phyloP scores from a whole-genome alignment of 129 eudicot species.

The Flaveria sonorensis region DNA sequence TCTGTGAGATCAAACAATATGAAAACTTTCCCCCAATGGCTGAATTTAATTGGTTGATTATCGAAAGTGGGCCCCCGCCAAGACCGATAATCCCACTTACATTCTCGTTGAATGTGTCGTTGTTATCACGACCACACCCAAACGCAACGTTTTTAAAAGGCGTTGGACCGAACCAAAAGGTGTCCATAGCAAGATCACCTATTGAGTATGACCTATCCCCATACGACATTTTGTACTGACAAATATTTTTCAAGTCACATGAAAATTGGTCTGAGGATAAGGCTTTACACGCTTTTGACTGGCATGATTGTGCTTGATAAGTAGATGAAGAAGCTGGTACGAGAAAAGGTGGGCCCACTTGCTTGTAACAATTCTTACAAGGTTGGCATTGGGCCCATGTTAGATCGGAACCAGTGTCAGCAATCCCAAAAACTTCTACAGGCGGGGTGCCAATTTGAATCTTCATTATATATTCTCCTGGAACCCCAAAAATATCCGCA shows the following conservation, averaged over 20 bases:
- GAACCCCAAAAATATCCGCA: conserved; percentile 14
- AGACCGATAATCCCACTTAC: conserved; percentile 69
- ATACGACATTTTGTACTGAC: conserved; percentile 38
- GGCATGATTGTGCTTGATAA: conserved; percentile 45
- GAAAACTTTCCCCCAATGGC: conserved; percentile 52
- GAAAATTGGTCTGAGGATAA: neutral
- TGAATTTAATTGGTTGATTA: conserved; percentile 40
- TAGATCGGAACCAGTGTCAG: conserved; percentile 74
- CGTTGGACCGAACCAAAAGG: conserved; percentile 38
- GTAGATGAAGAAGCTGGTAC: conserved; percentile 45
- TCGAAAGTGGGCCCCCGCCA: conserved; percentile 63
- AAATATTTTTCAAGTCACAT: conserved; percentile 24
- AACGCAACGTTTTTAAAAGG: conserved; percentile 43
- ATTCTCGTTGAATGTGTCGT: conserved; percentile 29
- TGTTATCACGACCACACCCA: conserved; percentile 63
- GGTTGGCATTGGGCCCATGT: conserved; percentile 72
- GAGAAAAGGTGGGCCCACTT: conserved; percentile 49
- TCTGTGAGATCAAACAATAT: conserved; percentile 51
- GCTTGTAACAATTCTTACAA: conserved; percentile 55
- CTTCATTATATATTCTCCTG: conserved; percentile 60
- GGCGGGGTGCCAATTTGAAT: conserved; percentile 73
- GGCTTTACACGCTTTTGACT: conserved; percentile 38
- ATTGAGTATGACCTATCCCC: conserved; percentile 47
- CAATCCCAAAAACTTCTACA: conserved; percentile 34
- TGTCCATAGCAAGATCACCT: conserved; percentile 54